Evolutionary conservation across 2,329 filamentous ascomycete species (phyloP).

Genomic region (Curvularia hawaiiensis): DNA sequence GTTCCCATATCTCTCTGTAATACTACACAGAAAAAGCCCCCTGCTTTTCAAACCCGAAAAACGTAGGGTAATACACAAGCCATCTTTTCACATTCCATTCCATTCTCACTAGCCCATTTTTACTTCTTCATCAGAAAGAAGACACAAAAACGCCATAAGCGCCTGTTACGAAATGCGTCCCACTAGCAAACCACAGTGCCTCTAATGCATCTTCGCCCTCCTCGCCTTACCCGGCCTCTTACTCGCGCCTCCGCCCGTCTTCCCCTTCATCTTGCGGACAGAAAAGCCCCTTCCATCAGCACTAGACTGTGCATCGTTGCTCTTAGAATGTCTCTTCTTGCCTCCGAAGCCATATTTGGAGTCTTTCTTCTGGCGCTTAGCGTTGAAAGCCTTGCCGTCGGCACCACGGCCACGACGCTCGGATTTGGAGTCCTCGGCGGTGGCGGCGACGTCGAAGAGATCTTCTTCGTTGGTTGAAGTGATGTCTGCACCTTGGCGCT

Average conservation of each 20-base stretch:
- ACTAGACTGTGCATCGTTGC: slow-evolving; percentile 82
- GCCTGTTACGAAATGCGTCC: not conserved
- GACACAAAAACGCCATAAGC: not conserved
- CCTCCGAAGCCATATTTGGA: slow-evolving; percentile 94
- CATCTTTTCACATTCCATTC: not conserved
- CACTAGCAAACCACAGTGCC: not conserved
- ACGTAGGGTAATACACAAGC: not conserved
- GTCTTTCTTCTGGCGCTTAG: slow-evolving; percentile 91
- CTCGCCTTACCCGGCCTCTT: slow-evolving; percentile 44
- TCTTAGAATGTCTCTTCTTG: slow-evolving; percentile 92
- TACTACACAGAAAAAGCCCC: no score
- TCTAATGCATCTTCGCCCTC: slow-evolving; percentile 41
- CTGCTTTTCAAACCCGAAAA: no score
- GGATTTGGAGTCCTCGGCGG: slow-evolving; percentile 57
- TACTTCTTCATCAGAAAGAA: not conserved
- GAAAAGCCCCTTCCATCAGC: slow-evolving; percentile 83
- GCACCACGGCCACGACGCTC: slow-evolving; percentile 39
- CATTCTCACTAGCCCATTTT: not conserved
- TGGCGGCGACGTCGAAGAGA: slow-evolving; percentile 83
- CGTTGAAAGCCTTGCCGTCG: slow-evolving; percentile 52
- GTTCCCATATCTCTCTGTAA: not conserved
- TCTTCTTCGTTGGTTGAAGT: slow-evolving; percentile 77
- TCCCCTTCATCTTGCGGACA: slow-evolving; percentile 80
- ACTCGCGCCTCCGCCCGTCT: slow-evolving; percentile 35
- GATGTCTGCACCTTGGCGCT: slow-evolving; percentile 76